A percentile compares a stretch with the other conserved stretches of the same genome.
Conservation (phyloP, 2,329 filamentous ascomycete genomes). For the Fusarium paranaense region DNA sequence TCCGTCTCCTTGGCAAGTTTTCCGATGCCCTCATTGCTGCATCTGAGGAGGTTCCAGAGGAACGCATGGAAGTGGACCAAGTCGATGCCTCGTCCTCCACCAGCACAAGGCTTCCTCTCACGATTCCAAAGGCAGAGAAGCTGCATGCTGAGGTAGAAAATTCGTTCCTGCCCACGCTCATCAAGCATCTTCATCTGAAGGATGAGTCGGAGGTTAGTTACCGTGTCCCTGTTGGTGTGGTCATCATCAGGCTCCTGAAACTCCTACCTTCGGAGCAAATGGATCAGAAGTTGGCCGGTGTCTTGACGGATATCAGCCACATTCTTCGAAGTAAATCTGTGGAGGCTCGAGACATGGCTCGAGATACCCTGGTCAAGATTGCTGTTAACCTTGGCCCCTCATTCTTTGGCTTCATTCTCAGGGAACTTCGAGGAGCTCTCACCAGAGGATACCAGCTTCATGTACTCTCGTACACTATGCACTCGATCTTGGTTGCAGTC, state of each 20-base stretch:
- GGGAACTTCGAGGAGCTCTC: slow-evolving; percentile 86
- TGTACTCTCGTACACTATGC: slow-evolving; percentile 93
- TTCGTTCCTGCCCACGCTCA: slow-evolving; percentile 81
- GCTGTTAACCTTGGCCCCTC: slow-evolving; percentile 81
- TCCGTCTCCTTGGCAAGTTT: slow-evolving; percentile 83
- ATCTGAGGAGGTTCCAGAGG: slow-evolving; percentile 53
- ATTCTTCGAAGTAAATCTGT: slow-evolving; percentile 90
- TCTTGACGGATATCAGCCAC: slow-evolving; percentile 92
- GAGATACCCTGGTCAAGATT: slow-evolving; percentile 89
- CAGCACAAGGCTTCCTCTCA: slow-evolving; percentile 66
- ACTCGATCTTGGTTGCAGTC: slow-evolving; percentile 85
- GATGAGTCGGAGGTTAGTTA: slow-evolving; percentile 95
- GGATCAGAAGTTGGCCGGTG: slow-evolving; percentile 79
- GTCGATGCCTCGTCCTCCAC: slow-evolving; percentile 39
- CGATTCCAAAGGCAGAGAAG: slow-evolving; percentile 75
- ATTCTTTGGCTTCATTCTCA: slow-evolving; percentile 93
- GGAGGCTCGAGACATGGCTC: slow-evolving; percentile 90
- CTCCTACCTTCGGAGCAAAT: slow-evolving; percentile 81
- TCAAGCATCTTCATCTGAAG: slow-evolving; percentile 91
- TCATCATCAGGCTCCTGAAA: slow-evolving; percentile 87
- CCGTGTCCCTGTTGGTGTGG: slow-evolving; percentile 89
- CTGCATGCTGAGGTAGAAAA: slow-evolving; percentile 78
- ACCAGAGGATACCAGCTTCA: slow-evolving; percentile 92
- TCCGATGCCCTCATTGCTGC: slow-evolving; percentile 79
- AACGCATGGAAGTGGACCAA: slow-evolving; percentile 59